Conservation (phyloP, 2,329 filamentous ascomycete genomes). For the Hymenoscyphus linearis region DNA sequence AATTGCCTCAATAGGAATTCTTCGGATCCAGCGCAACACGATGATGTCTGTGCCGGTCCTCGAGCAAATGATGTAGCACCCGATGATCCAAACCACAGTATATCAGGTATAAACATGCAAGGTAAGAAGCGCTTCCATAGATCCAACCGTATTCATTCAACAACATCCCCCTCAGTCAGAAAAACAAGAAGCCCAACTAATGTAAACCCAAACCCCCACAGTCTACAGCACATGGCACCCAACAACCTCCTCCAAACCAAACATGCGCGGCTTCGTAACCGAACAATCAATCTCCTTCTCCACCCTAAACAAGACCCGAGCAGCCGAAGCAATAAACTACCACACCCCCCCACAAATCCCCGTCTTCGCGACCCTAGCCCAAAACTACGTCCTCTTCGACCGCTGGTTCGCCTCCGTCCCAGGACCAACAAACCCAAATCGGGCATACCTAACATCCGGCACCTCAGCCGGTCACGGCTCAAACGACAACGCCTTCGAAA, state of each 20-base stretch:
- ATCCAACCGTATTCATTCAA: background rate
- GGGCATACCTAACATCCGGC: constrained; percentile 34
- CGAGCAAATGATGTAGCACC: constrained; percentile 35
- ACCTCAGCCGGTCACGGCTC: constrained; percentile 36
- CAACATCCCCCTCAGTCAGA: constrained; percentile 8
- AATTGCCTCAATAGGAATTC: constrained; percentile 19
- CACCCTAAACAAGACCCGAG: constrained; percentile 34
- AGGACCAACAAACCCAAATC: constrained; percentile 35
- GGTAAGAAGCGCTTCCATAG: too few species aligned
- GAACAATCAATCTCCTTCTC: constrained; percentile 37
- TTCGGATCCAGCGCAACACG: constrained; percentile 23
- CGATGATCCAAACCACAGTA: constrained; percentile 40
- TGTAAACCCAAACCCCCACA: constrained; percentile 6
- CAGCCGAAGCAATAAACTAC: constrained; percentile 40
- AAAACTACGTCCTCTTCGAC: constrained; percentile 42
- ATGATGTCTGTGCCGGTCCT: constrained; percentile 35
- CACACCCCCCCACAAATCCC: constrained; percentile 38
- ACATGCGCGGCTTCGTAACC: constrained; percentile 39
- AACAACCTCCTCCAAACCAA: constrained; percentile 15
- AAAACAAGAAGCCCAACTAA: background rate
- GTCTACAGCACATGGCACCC: constrained; percentile 37
- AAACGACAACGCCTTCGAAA: constrained; percentile 34
- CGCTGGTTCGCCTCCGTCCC: constrained; percentile 39
- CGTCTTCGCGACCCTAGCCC: constrained; percentile 36
- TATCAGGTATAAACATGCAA: constrained; percentile 39